A percentile compares a stretch with the other conserved stretches of the same genome.
Conservation (phyloP, 1,284 basidiomycete species). For the Coniferiporia sulphurascens region DNA sequence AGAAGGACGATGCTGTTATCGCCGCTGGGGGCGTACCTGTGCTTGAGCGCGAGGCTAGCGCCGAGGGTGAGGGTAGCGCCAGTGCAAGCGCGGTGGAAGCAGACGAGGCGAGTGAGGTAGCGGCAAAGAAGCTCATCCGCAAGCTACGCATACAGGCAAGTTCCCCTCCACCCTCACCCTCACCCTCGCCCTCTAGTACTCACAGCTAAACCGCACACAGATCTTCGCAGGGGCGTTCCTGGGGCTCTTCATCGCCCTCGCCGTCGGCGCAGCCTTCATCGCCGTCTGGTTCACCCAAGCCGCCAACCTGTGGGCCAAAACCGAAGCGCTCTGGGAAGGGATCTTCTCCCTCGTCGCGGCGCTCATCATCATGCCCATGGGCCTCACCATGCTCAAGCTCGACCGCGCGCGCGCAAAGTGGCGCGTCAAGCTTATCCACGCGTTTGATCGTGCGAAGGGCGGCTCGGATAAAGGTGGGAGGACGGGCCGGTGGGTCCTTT, state of each 20-base stretch:
- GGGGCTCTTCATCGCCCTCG: constrained; percentile 74
- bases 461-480: constrained; percentile 38
- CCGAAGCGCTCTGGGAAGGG: constrained; percentile 74
- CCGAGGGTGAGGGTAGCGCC: constrained; percentile 25
- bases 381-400: constrained; percentile 71
- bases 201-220: constrained; percentile 32
- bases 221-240: constrained; percentile 75
- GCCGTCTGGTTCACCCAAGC: constrained; percentile 81
- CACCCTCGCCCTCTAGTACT: no score
- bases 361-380: constrained; percentile 81
- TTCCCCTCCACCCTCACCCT: constrained; percentile 31
- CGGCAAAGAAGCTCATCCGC: constrained; percentile 40
- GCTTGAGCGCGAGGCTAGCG: constrained; percentile 28
- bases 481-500: constrained; percentile 78
- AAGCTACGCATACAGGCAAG: constrained; percentile 61
- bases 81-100: background rate
- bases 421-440: constrained; percentile 79
- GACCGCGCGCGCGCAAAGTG: constrained; percentile 81
- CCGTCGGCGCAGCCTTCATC: constrained; percentile 62
- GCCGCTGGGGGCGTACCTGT: constrained; percentile 19
- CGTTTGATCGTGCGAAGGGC: constrained; percentile 54
- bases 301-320: constrained; percentile 61
- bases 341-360: constrained; percentile 79
- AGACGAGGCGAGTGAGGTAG: constrained; percentile 21
- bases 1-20: constrained; percentile 18